Evolutionary conservation across 495 filamentous ascomycete genomes (phyloP), one percentile per base, ranked within the genome.

Genomic region (Cenococcum geophilum): DNA sequence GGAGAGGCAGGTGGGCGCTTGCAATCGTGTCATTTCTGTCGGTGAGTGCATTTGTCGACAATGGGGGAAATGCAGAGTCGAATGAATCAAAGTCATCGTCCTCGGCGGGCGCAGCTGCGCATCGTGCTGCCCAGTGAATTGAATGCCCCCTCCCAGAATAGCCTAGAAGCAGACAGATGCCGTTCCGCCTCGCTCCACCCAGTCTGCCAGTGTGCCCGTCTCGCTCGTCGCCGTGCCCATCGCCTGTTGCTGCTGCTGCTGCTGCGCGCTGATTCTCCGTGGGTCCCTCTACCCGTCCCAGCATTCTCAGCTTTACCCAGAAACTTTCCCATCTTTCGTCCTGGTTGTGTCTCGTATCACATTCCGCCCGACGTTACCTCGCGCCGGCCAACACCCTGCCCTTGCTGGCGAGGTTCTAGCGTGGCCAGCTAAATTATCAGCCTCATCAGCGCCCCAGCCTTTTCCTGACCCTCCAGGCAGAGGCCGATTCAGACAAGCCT

Each of bases 321-420:
- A 45, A 3, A 32, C 3, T 32, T 6, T 6, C 40, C 40, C 40
- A 18, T 45, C 11, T 45, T 45, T 14, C 40, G 3, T 10, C 40
- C 4, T 14, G 1, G 40, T 18, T 32, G 4, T 52, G 49, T 32
- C 25, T 16, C 21, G 48, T 16, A 51, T 51, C 20, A 14, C 45
- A 49, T 52, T 27, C 23, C 49, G 49, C 40, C 40, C 40, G 40
- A 45, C 40, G 40, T 45, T 45, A 45, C 40, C 40, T 45, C 11
- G 40, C 18, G 12, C 14, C 40, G 40, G 27, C 27, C 27, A 32
- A 32, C 40, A 45, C 40, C 40, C 25, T 52, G 49, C 21, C 23
- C 21, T 52, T 52, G 49, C 21, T 32, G 45, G 5, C 45, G 22
- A 32, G 49, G 20, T 52, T 52, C 49, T 52, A 52, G 49, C 49